Evolutionary conservation across 306 rosid species (phyloP).

Genomic region (Heteromeles arbutifolia): DNA sequence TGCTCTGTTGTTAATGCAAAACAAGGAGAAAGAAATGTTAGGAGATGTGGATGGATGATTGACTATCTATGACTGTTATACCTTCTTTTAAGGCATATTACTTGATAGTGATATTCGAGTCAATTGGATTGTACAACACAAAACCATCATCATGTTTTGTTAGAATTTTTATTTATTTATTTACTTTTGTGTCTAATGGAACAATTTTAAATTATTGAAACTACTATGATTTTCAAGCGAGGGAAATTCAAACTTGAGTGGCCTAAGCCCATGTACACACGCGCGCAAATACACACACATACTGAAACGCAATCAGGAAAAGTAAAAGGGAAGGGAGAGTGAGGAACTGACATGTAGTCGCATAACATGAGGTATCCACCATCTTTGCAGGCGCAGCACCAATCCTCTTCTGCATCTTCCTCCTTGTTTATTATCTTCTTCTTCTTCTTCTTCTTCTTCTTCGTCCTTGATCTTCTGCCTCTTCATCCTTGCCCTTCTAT

Average conservation of each 20-base stretch:
- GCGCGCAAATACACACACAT: no score
- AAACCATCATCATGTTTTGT: no score
- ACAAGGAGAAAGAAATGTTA: neutral
- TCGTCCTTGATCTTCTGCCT: neutral
- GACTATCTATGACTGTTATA: neutral
- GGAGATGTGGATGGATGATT: neutral
- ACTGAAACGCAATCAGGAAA: no score
- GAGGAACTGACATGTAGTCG: conserved; percentile 25
- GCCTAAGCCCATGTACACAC: no score
- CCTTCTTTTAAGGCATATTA: neutral
- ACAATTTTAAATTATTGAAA: no score
- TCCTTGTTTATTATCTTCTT: neutral
- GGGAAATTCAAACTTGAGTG: no score
- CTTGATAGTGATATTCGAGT: neutral
- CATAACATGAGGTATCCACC: conserved; percentile 41
- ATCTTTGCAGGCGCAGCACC: conserved; percentile 55
- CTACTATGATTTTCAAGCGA: no score
- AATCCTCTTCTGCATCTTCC: conserved; percentile 20
- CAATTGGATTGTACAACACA: no score
- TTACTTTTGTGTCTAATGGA: no score
- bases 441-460: no score
- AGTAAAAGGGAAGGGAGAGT: no score
- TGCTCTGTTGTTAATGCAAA: neutral
- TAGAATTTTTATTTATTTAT: no score
- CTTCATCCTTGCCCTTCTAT: neutral